phyloP scores from a whole-genome alignment of 345 rosid species.

The Murraya koenigii region DNA sequence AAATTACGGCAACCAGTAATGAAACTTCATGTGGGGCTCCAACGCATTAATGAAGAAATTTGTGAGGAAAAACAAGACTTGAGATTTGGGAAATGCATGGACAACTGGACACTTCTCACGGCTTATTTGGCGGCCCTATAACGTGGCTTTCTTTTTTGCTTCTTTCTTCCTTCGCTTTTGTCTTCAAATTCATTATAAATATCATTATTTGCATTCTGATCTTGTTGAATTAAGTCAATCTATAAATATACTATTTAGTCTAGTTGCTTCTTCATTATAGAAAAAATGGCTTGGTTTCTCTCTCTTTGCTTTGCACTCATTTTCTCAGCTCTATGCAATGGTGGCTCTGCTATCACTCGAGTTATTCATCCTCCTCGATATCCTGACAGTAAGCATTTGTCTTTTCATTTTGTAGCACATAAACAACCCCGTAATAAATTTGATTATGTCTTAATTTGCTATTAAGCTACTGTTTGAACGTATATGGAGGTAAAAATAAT shows the following conservation, averaged over 20 bases:
- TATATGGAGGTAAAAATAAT: too few species aligned
- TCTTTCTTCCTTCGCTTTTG: background rate
- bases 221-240: background rate
- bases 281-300: slow-evolving; percentile 22
- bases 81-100: background rate
- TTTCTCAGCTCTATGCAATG: slow-evolving; percentile 9
- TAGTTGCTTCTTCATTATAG: background rate
- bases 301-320: slow-evolving; percentile 6
- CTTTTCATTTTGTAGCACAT: too few species aligned
- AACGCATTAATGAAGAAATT: background rate
- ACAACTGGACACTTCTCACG: slow-evolving; percentile 29
- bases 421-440: too few species aligned
- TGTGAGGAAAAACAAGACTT: background rate
- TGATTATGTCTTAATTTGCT: too few species aligned
- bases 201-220: too few species aligned
- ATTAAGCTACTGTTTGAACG: too few species aligned
- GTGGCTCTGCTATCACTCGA: slow-evolving; percentile 3
- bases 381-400: slow-evolving; percentile 34
- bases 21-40: background rate
- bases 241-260: background rate
- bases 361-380: slow-evolving; percentile 8
- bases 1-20: slow-evolving; percentile 13
- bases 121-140: slow-evolving; percentile 20
- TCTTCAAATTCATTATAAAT: background rate
- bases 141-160: slow-evolving; percentile 4